Evolutionary conservation across 2,329 filamentous ascomycete species (phyloP).

Genomic region (Teratosphaeria epicoccoides): DNA sequence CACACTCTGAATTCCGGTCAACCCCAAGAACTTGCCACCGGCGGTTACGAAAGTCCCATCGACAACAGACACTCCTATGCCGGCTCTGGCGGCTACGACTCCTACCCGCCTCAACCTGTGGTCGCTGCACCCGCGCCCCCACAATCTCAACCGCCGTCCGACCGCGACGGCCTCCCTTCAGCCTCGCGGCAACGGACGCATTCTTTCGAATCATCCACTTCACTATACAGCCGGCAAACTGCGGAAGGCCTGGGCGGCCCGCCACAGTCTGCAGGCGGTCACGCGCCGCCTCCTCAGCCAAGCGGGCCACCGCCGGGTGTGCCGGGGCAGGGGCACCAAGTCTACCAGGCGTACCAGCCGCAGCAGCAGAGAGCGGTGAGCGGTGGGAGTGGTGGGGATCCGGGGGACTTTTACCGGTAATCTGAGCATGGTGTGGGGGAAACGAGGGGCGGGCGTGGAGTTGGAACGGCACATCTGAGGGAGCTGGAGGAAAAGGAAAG

Average conservation of each 20-base stretch:
- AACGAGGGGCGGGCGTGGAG: too few relatives aligned
- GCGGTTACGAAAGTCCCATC: slow-evolving; percentile 37
- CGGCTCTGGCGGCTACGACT: neutral
- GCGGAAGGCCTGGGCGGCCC: neutral
- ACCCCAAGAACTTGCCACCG: slow-evolving; percentile 39
- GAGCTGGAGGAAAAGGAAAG: too few relatives aligned
- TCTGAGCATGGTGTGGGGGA: neutral
- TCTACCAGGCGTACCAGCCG: slow-evolving; percentile 25
- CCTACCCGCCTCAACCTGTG: neutral
- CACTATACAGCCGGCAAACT: slow-evolving; percentile 18
- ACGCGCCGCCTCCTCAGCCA: slow-evolving; percentile 12
- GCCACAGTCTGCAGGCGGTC: neutral
- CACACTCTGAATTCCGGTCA: slow-evolving; percentile 29
- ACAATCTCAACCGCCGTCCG: slow-evolving; percentile 10
- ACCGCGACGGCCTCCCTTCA: slow-evolving; percentile 12
- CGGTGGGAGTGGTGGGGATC: slow-evolving; percentile 22
- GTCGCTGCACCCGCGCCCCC: slow-evolving; percentile 7
- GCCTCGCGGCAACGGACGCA: slow-evolving; percentile 17
- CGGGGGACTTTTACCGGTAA: slow-evolving; percentile 27
- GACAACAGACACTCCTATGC: slow-evolving; percentile 34
- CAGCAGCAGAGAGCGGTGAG: slow-evolving; percentile 13
- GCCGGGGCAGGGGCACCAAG: slow-evolving; percentile 10
- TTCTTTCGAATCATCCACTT: slow-evolving; percentile 21
- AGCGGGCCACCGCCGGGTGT: slow-evolving; percentile 23
- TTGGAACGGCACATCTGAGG: too few relatives aligned